Base-by-base conservation (phyloP, 345 rosid genomes). In the Syzygium oleosum region DNA sequence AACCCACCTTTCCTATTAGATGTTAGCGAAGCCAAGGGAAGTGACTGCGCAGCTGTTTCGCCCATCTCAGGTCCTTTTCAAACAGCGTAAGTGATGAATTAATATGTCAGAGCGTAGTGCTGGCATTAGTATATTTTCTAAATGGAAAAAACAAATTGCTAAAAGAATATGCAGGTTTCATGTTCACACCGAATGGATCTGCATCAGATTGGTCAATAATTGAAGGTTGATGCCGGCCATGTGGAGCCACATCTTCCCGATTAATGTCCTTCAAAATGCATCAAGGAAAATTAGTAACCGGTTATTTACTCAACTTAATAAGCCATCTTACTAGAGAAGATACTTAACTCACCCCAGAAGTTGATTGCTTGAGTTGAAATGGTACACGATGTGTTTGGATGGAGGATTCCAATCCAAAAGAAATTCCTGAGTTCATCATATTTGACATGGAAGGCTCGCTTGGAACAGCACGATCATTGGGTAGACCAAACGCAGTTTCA, bases 351-450 rank as follows among this genome's bases (percentile, higher is more conserved):
- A 95, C 98, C 98, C 78, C 89, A 9, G 92, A 90, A 85, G 95
- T 56, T 73, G 85, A 63, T 31, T 88, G 88, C 86, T 92, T 94
- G 85, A 92, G 94, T 14, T 93, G 94, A 85, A 91, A 94, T 25
- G 93, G 90, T 79, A 90, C 94, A 51, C 90, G 92, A 85, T 94
- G 94, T 88, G 90, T 85, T 31, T 92, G 95, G 87, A 93, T 54
- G 22, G 98, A 89, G n/a, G 96, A 92, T 65, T 94, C 96, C 89
- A 93, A 88, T 3, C 93, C 90, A 86, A 91, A 94, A 16, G 95
- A 51, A 85, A 90, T 85, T 87, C 91, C 94, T 21, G 95, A 89
- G 86, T 88, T 91, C 85, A 91, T 89, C 85, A 91, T 84, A 53
- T 88, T 92, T 2, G 96, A 88, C 86, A 87, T 54, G 63, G 92